A percentile compares a stretch with the other conserved stretches of the same genome.
Conservation (phyloP, 108 stramenopile species). For the Skeletonema potamos region DNA sequence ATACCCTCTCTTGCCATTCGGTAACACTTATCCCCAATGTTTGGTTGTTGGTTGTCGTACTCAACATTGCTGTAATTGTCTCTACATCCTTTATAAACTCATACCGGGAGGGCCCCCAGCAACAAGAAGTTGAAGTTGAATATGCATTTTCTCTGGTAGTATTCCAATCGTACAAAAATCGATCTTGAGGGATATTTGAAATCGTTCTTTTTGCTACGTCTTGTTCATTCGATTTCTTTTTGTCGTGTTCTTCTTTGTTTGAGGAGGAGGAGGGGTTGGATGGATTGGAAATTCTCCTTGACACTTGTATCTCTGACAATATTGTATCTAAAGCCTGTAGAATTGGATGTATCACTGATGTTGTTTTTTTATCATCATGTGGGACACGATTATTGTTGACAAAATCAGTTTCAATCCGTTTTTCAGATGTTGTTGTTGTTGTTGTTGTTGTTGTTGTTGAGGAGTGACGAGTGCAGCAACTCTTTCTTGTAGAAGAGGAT, state of each 20-base stretch:
- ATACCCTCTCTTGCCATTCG: slow-evolving; percentile 34
- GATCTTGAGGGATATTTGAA: neutral
- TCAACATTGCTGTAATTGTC: slow-evolving; percentile 1
- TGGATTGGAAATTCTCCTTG: neutral
- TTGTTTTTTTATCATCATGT: neutral
- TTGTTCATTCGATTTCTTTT: neutral
- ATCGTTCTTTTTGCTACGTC: neutral
- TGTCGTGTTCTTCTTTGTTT: neutral
- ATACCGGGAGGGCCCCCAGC: slow-evolving; percentile 39
- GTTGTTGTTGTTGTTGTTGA: no score
- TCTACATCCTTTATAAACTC: slow-evolving; percentile 28
- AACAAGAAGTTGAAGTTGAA: neutral
- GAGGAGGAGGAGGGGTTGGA: neutral
- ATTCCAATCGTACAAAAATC: slow-evolving; percentile 18
- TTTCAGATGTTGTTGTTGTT: no score
- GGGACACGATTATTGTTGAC: no score
- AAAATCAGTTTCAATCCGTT: no score
- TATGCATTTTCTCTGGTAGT: neutral
- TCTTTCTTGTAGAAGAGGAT: neutral
- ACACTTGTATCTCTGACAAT: slow-evolving; percentile 18
- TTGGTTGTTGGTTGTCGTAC: neutral
- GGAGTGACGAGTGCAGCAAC: neutral
- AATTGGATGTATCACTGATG: slow-evolving; percentile 17
- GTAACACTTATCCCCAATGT: slow-evolving; percentile 2
- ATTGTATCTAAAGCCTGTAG: slow-evolving; percentile 22